These are phyloP conservation scores for Cyberlindnera sargentensis DNA, from an alignment of 805 yeast species.

Conservation along the genomic window DNA sequence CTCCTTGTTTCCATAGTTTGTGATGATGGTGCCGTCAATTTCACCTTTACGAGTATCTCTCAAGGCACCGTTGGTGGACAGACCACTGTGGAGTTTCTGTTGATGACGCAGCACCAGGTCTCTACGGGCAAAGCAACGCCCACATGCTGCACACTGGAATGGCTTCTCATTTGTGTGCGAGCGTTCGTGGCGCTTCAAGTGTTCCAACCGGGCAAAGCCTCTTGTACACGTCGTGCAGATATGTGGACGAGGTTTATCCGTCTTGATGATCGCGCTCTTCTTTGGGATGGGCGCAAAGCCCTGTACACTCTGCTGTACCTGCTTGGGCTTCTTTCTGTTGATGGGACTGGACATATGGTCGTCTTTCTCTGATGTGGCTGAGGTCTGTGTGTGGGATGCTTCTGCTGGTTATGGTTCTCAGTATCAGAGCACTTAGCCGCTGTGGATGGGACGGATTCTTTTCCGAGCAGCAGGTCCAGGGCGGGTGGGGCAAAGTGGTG, in stretches of 20 bases:
- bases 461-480: no score
- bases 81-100: conserved; percentile 73
- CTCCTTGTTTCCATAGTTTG: conserved; percentile 32
- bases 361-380: background rate
- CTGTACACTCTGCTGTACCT: conserved; percentile 21
- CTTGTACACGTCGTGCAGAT: conserved; percentile 86
- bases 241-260: conserved; percentile 93
- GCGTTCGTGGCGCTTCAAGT: conserved; percentile 86
- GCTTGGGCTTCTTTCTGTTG: conserved; percentile 12
- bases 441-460: no score
- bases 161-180: conserved; percentile 96
- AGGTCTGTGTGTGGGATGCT: background rate
- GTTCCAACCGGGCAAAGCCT: conserved; percentile 93
- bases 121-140: conserved; percentile 89
- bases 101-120: conserved; percentile 87
- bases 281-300: conserved; percentile 70
- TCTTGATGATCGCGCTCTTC: conserved; percentile 74
- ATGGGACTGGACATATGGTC: background rate
- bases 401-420: no score
- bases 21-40: conserved; percentile 30
- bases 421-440: no score
- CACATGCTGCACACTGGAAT: conserved; percentile 93
- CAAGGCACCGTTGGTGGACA: conserved; percentile 39
- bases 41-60: conserved; percentile 22
- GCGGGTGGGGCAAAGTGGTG: no score